phyloP scores from a whole-genome alignment of 306 rosid genomes.

The Cucurbita moschata region DNA sequence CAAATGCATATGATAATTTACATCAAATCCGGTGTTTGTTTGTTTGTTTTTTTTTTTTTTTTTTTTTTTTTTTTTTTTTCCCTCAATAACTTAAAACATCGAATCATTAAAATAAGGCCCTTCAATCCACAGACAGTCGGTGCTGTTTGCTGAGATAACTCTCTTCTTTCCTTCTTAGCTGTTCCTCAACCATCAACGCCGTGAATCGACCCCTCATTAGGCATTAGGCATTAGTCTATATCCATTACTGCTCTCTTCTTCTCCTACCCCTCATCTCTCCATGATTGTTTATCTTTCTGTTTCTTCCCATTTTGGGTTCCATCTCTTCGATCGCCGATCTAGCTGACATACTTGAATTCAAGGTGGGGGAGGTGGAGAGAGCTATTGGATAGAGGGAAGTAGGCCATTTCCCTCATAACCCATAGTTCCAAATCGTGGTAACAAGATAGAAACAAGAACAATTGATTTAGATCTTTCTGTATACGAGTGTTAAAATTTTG shows the following conservation, averaged over 20 bases:
- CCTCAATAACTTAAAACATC: background rate
- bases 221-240: background rate
- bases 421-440: background rate
- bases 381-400: background rate
- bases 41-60: too few relatives aligned
- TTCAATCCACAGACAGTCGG: background rate
- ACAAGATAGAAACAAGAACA: background rate
- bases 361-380: background rate
- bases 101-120: background rate
- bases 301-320: background rate
- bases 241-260: background rate
- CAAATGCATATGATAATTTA: background rate
- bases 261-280: background rate
- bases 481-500: background rate
- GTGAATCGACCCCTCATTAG: background rate
- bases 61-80: background rate
- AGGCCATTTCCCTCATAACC: background rate
- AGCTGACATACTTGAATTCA: background rate
- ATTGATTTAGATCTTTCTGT: background rate
- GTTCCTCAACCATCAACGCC: background rate
- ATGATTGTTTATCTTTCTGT: background rate
- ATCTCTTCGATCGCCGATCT: background rate
- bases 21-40: background rate
- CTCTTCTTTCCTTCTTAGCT: background rate
- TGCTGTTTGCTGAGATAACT: background rate